Percentiles rank a stretch among this genome's conserved stretches.
These are phyloP conservation scores for Shiraia sp. DNA, from an alignment of 2,329 filamentous ascomycete species.

Conservation along the genomic window DNA sequence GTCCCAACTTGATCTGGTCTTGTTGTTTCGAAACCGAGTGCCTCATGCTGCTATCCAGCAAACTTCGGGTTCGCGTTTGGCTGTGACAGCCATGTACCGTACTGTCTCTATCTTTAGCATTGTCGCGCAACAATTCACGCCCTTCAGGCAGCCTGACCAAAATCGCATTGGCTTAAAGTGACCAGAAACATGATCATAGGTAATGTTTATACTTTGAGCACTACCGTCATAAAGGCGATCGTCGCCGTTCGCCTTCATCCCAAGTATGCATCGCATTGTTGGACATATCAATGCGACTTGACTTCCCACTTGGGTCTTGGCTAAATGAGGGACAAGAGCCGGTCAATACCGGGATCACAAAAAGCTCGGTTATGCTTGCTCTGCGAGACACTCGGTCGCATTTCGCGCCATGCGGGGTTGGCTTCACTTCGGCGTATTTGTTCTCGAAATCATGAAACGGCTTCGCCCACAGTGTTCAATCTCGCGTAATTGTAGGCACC, in stretches of 20 bases:
- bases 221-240: too few relatives aligned
- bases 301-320: background rate
- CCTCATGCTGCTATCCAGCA: background rate
- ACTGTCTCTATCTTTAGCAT: background rate
- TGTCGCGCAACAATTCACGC: too few relatives aligned
- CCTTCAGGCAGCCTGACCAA: too few relatives aligned
- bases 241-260: background rate
- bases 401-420: constrained; percentile 3
- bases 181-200: too few relatives aligned
- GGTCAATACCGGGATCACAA: constrained; percentile 1
- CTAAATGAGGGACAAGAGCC: background rate
- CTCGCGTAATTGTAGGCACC: too few relatives aligned
- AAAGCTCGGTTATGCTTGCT: constrained; percentile 1
- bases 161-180: too few relatives aligned
- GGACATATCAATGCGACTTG: background rate
- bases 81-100: too few relatives aligned
- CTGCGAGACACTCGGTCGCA: background rate
- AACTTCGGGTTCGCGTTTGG: background rate
- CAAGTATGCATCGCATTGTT: background rate
- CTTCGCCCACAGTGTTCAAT: too few relatives aligned
- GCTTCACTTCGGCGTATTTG: background rate
- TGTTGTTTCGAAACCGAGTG: constrained; percentile 4
- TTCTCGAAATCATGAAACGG: background rate
- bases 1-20: constrained; percentile 6
- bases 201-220: too few relatives aligned